A percentile compares a stretch with the other conserved stretches of the same genome.
phyloP scores from a whole-genome alignment of 1,284 basidiomycete species.

The Pascua sp. region DNA sequence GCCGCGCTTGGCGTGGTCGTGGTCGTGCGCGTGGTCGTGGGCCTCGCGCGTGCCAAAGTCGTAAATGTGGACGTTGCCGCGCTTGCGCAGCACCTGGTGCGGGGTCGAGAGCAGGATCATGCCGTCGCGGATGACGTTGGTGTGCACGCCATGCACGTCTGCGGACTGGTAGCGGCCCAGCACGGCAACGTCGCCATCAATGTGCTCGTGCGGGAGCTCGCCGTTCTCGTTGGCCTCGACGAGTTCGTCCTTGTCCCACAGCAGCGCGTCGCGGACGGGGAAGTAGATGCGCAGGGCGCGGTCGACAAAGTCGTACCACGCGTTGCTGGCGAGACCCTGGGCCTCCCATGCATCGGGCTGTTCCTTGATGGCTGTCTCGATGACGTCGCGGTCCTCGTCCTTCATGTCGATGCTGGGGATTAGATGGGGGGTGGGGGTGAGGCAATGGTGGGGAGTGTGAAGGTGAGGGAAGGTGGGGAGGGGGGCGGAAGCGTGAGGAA shows the following conservation, averaged over 20 bases:
- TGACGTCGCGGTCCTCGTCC: not conserved
- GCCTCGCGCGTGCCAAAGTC: constrained; percentile 1
- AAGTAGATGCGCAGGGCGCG: constrained; percentile 6
- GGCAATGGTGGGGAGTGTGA: too few relatives aligned
- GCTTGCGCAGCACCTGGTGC: not conserved
- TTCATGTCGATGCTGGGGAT: not conserved
- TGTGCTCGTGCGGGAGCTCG: not conserved
- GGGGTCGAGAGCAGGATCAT: not conserved
- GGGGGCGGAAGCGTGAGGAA: too few relatives aligned
- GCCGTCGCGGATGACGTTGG: constrained; percentile 3
- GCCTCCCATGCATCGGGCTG: not conserved
- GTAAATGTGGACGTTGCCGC: constrained; percentile 3
- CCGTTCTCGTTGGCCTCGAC: constrained; percentile 5
- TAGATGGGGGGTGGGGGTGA: too few relatives aligned
- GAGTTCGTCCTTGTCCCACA: not conserved
- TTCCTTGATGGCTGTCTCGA: not conserved
- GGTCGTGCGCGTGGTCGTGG: not conserved
- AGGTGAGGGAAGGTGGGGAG: too few relatives aligned
- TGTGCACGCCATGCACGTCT: not conserved
- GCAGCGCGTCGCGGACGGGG: constrained; percentile 4
- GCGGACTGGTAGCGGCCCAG: not conserved
- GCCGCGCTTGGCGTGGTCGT: not conserved
- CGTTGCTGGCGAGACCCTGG: not conserved
- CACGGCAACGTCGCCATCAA: not conserved
- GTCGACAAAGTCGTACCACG: not conserved